Evolutionary conservation across 345 rosid species (phyloP), one percentile per base, ranked within the genome.

Genomic region (Syzygium oleosum): DNA sequence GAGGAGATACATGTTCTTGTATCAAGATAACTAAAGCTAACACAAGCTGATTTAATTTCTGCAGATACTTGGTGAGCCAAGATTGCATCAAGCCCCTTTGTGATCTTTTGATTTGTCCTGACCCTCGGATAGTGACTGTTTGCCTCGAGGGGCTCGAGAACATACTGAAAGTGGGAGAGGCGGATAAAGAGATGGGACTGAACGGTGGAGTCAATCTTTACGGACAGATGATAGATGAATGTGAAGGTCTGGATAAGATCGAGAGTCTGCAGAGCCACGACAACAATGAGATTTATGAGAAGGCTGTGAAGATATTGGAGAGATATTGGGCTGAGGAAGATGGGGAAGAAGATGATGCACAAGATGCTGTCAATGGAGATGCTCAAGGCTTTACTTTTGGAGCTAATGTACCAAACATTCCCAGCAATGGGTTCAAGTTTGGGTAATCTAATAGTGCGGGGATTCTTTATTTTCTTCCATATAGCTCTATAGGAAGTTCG

Each of bases 41-140:
- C 79, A 51, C 41, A 51, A 77, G 29, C 23, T 4, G 34, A 84
- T 68, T 85, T 34, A 87, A 31, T 87, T 88, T 85, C 79, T 89
- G 89, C 90, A 96, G 98, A 87, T 94, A 91, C 87, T 89, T 96
- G 90, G 98, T 93, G 85, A 91, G 89, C 87, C 94, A 94, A 90
- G 97, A 94, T 86, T 95, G 97, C 94, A 94, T 96, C 84, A 94
- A 94, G 88, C 98, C 98, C n/a, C 93, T 95, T 9, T 96, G 98
- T 34, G 97, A 96, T 92, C 96, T 96, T 52, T 93, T 96, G 83
- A 84, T 91, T 85, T 93, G 98, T 84, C 98, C 98, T 2, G 98
- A 96, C 84, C 98, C 98, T 7, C 93, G 97, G 88, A 94, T 96
- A 16, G 98, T 95, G 90, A 95, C 97, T 2, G 98, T 96, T 84